Base-by-base conservation (phyloP, 306 rosid genomes). In the Dalbergia cultrata region DNA sequence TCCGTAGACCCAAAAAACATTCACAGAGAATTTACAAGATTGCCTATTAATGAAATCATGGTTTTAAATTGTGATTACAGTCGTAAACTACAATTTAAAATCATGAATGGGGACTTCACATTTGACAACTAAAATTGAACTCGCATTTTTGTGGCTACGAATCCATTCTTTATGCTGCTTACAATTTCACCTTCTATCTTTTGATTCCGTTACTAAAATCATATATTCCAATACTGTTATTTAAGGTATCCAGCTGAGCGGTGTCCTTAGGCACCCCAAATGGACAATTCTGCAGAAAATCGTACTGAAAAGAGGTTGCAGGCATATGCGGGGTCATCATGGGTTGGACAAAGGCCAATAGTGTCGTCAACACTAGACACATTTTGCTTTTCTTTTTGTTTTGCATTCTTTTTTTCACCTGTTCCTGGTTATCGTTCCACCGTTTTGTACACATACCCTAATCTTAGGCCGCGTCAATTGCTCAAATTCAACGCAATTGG, bases 181-280 rank as follows among this genome's bases (percentile, higher is more conserved):
- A 35, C 0, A 61, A 34, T 44, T 35, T 9, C 33, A 17, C 34
- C 34, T 63, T 50, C 6, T 45, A 33, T 39, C 26, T 52, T 65
- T 35, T 56, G 66, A 43, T 22, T 21, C 22, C 16, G 9, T 13
- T 34, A 44, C 34, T 35, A 47, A 16, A 35, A 63, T 63, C 44
- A 43, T 13, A 34, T 59, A 21, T 14, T 57, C 44, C 3, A 7
- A 56, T 67, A 68, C 68, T 22, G 69, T 57, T 45, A 79, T 66
- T 60, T 75, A 64, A 79, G 74, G 62, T 57, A 57, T 41, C 68
- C 75, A 35, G 53, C 57, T n/a, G 21, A 57, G 47, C 58, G 43
- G 49, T 31, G 34, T 57, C 54, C 34, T 9, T 47, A 47, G 7
- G 4, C 8, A 7, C 31, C 39, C 9, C 65, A 0, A 13, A 9